Evolutionary conservation across 1,284 basidiomycete genomes (phyloP).

Genomic region (Xanthoconium separans): DNA sequence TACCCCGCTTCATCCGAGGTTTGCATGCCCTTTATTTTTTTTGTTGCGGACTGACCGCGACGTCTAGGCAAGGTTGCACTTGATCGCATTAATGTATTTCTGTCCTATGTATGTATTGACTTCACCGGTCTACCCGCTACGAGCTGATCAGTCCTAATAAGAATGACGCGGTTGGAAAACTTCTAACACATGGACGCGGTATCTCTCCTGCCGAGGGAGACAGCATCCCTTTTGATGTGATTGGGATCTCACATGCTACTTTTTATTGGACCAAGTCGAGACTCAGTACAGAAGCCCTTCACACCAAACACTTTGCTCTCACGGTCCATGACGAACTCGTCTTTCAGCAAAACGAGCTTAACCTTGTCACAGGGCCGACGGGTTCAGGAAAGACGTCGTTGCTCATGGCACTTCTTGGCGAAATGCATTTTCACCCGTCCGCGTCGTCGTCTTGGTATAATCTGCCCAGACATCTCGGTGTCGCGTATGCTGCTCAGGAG

Average conservation of each 20-base stretch:
- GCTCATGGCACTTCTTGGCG: conserved; percentile 56
- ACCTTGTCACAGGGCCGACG: conserved; percentile 64
- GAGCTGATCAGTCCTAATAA: conserved; percentile 1
- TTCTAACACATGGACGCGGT: conserved; percentile 6
- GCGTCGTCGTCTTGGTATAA: conserved; percentile 43
- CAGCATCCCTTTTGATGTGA: conserved; percentile 1
- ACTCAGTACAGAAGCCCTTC: conserved; percentile 18
- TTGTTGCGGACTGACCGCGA: not conserved
- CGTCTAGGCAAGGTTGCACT: conserved; percentile 8
- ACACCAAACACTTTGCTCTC: conserved; percentile 43
- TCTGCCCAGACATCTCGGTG: conserved; percentile 53
- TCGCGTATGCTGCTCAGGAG: conserved; percentile 65
- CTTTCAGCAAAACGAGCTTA: conserved; percentile 59
- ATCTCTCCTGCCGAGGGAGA: not conserved
- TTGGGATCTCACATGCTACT: conserved; percentile 36
- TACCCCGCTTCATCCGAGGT: conserved; percentile 30
- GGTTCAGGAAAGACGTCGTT: conserved; percentile 53
- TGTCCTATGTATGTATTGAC: conserved; percentile 3
- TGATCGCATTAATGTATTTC: conserved; percentile 22
- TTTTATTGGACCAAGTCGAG: conserved; percentile 33
- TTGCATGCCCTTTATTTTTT: not conserved
- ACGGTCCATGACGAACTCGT: conserved; percentile 50
- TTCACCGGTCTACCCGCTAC: not conserved
- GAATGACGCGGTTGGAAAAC: conserved; percentile 2
- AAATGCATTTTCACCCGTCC: conserved; percentile 12